Conservation (phyloP, 2,329 filamentous ascomycete genomes). For the Ophiosphaerella narmari region DNA sequence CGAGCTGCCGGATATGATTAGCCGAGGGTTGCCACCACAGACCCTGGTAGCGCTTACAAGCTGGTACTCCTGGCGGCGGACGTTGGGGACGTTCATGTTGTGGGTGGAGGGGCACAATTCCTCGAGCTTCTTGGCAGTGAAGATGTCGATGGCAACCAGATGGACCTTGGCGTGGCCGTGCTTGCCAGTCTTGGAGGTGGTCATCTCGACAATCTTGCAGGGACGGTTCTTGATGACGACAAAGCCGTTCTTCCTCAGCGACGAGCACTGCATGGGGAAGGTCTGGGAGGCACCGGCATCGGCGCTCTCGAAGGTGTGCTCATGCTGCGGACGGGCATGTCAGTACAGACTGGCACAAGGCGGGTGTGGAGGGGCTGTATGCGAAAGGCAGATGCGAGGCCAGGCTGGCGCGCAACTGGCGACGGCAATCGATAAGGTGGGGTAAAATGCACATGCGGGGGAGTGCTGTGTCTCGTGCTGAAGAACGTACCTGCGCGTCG, state of each 20-base stretch:
- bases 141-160: constrained; percentile 97
- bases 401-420: constrained; percentile 36
- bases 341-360: constrained; percentile 9
- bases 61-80: constrained; percentile 87
- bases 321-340: constrained; percentile 50
- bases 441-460: constrained; percentile 38
- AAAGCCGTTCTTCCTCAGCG: constrained; percentile 98
- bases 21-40: constrained; percentile 11
- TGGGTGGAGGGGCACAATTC: constrained; percentile 97
- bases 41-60: constrained; percentile 70
- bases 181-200: constrained; percentile 99
- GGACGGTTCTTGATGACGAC: constrained; percentile 98
- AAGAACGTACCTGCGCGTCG: constrained; percentile 65
- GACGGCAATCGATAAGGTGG: constrained; percentile 43
- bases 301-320: constrained; percentile 83
- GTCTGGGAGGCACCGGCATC: constrained; percentile 95
- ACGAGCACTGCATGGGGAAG: constrained; percentile 99
- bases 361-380: too few relatives aligned
- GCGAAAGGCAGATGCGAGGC: constrained; percentile 2
- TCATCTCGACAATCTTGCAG: constrained; percentile 99
- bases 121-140: constrained; percentile 99
- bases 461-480: constrained; percentile 3
- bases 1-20: constrained; percentile 64
- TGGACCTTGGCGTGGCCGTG: constrained; percentile 99
- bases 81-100: constrained; percentile 97